Evolutionary conservation across 805 yeast species (phyloP).

Genomic region (Kodamaea kakaduensis): DNA sequence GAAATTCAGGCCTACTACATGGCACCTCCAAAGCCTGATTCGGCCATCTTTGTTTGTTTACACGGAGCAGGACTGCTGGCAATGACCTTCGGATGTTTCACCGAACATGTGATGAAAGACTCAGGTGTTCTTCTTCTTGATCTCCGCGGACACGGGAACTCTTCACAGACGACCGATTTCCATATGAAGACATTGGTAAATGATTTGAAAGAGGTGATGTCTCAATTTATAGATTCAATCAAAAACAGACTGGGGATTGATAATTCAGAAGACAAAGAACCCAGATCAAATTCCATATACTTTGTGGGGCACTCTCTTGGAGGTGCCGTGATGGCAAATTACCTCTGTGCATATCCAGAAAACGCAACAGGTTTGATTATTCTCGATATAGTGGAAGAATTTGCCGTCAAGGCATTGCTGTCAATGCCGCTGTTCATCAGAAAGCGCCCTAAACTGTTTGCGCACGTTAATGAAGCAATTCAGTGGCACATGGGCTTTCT

Average conservation of each 20-base stretch:
- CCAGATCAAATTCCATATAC: slow-evolving; percentile 30
- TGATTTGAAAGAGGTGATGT: slow-evolving; percentile 55
- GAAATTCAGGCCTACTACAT: slow-evolving; percentile 49
- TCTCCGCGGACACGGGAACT: slow-evolving; percentile 77
- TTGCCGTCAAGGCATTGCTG: slow-evolving; percentile 67
- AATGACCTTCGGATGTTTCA: slow-evolving; percentile 63
- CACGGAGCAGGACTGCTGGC: slow-evolving; percentile 97
- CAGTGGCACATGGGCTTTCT: slow-evolving; percentile 72
- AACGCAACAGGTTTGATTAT: slow-evolving; percentile 67
- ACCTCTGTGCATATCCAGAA: slow-evolving; percentile 15
- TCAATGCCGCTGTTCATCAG: slow-evolving; percentile 65
- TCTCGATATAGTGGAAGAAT: slow-evolving; percentile 92
- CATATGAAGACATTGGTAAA: slow-evolving; percentile 48
- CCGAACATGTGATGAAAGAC: slow-evolving; percentile 27
- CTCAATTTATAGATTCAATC: slow-evolving; percentile 24
- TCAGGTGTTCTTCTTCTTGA: slow-evolving; percentile 72
- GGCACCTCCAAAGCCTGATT: slow-evolving; percentile 39
- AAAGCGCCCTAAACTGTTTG: slow-evolving; percentile 61
- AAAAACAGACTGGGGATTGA: slow-evolving; percentile 11
- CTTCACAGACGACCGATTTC: slow-evolving; percentile 24
- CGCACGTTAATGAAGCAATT: slow-evolving; percentile 54
- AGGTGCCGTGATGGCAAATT: slow-evolving; percentile 67
- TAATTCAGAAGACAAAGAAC: background rate
- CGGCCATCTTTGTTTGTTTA: slow-evolving; percentile 68
- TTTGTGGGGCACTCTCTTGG: slow-evolving; percentile 91